These are phyloP conservation scores for Beauveria caledonica DNA, from an alignment of 2,329 filamentous ascomycete species.

Conservation along the genomic window DNA sequence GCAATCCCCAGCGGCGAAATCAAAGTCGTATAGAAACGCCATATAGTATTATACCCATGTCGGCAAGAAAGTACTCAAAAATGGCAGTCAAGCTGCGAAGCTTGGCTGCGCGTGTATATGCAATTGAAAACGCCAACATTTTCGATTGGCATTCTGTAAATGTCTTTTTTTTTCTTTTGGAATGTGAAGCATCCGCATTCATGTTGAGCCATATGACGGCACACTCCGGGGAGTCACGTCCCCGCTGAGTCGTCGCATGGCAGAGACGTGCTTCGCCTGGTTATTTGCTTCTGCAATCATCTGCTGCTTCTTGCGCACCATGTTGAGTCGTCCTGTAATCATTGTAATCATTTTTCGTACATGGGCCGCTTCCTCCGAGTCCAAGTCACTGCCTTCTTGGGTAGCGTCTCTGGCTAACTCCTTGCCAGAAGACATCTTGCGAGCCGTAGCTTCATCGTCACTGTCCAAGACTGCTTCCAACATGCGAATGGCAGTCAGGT, in stretches of 20 bases:
- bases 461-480: slow-evolving; percentile 87
- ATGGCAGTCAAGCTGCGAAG: slow-evolving; percentile 1
- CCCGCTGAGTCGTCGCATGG: slow-evolving; percentile 43
- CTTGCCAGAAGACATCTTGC: slow-evolving; percentile 29
- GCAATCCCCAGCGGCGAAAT: background rate
- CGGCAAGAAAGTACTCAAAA: background rate
- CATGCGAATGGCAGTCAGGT: slow-evolving; percentile 88
- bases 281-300: slow-evolving; percentile 50
- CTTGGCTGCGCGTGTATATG: slow-evolving; percentile 5
- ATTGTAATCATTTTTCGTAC: slow-evolving; percentile 63
- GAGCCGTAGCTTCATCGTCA: slow-evolving; percentile 50
- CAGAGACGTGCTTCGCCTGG: slow-evolving; percentile 36
- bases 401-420: slow-evolving; percentile 33
- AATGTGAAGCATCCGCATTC: slow-evolving; percentile 5
- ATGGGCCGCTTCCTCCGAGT: slow-evolving; percentile 60
- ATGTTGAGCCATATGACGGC: slow-evolving; percentile 36
- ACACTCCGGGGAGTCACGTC: slow-evolving; percentile 48
- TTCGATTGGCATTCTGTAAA: background rate
- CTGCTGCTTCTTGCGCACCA: slow-evolving; percentile 52
- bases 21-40: background rate
- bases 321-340: slow-evolving; percentile 47
- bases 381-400: slow-evolving; percentile 11
- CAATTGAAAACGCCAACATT: background rate
- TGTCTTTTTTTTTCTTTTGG: background rate
- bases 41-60: background rate